phyloP scores from a whole-genome alignment of 225 moss, liverwort and hornwort genomes.

The Lunularia cruciata region DNA sequence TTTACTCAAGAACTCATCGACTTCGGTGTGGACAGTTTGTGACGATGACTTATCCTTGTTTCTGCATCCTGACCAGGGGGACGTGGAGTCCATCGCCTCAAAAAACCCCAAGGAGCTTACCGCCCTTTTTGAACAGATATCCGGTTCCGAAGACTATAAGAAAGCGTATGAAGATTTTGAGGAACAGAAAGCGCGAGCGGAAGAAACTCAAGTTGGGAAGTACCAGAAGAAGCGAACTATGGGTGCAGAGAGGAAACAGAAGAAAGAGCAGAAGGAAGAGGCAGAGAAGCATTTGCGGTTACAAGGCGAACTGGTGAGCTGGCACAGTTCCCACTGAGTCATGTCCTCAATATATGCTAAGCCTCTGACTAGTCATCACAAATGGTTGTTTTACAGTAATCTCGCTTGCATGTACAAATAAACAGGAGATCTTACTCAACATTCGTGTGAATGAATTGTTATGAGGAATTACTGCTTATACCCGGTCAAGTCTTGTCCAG shows the following conservation, averaged over 20 bases:
- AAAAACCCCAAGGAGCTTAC: slow-evolving; percentile 99
- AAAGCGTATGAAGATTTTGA: slow-evolving; percentile 94
- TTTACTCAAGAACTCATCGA: background rate
- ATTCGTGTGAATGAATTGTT: too few species aligned
- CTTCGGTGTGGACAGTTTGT: background rate
- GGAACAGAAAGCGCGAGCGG: slow-evolving; percentile 85
- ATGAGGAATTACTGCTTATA: too few species aligned
- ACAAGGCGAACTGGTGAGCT: slow-evolving; percentile 82
- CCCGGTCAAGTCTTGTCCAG: too few species aligned
- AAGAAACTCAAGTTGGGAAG: slow-evolving; percentile 85
- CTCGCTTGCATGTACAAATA: too few species aligned
- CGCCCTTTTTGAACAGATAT: slow-evolving; percentile 96
- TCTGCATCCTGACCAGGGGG: slow-evolving; percentile 55
- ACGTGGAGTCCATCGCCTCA: slow-evolving; percentile 99
- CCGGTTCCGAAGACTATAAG: slow-evolving; percentile 94
- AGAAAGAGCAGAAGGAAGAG: slow-evolving; percentile 99
- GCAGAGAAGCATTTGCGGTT: slow-evolving; percentile 96
- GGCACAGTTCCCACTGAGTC: too few species aligned
- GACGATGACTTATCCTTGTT: background rate
- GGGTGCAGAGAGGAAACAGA: slow-evolving; percentile 97
- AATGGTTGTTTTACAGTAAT: too few species aligned
- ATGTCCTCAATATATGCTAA: too few species aligned
- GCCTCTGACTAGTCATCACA: too few species aligned
- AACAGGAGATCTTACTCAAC: too few species aligned
- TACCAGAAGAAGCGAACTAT: slow-evolving; percentile 94